Percentiles rank a stretch among this genome's conserved stretches.
Conservation (phyloP, 1,139 yeast genomes). For the Yamadazyma jaroonii region DNA sequence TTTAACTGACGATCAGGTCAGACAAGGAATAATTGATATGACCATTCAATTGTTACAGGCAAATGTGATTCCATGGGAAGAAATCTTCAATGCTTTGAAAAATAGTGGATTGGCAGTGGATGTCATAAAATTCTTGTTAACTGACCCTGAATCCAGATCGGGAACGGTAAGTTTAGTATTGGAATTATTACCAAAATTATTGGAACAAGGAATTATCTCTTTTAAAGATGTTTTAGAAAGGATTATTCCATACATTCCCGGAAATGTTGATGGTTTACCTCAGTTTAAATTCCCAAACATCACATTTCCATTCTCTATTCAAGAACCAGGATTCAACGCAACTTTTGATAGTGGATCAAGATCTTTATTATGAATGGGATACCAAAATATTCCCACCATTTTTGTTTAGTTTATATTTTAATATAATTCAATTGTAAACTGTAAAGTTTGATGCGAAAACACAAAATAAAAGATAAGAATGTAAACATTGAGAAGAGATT, state of each 20-base stretch:
- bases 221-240: constrained; percentile 10
- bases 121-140: constrained; percentile 22
- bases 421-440: too few relatives aligned
- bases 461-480: background rate
- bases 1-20: constrained; percentile 28
- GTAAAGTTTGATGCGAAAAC: too few relatives aligned
- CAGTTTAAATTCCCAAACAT: background rate
- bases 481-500: background rate
- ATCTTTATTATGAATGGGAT: too few relatives aligned
- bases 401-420: too few relatives aligned
- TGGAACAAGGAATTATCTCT: constrained; percentile 14
- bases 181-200: constrained; percentile 27
- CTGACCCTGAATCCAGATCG: constrained; percentile 28
- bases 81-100: constrained; percentile 29
- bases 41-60: constrained; percentile 26
- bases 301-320: background rate
- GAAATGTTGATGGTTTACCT: background rate
- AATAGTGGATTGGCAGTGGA: constrained; percentile 32
- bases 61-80: constrained; percentile 33
- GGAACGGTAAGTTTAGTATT: constrained; percentile 27
- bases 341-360: too few relatives aligned
- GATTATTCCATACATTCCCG: constrained; percentile 3
- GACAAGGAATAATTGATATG: constrained; percentile 24
- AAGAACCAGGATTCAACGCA: too few relatives aligned
- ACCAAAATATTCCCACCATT: too few relatives aligned